phyloP scores from a whole-genome alignment of 73 alveolate species.

The Paramecium biaurelia region DNA sequence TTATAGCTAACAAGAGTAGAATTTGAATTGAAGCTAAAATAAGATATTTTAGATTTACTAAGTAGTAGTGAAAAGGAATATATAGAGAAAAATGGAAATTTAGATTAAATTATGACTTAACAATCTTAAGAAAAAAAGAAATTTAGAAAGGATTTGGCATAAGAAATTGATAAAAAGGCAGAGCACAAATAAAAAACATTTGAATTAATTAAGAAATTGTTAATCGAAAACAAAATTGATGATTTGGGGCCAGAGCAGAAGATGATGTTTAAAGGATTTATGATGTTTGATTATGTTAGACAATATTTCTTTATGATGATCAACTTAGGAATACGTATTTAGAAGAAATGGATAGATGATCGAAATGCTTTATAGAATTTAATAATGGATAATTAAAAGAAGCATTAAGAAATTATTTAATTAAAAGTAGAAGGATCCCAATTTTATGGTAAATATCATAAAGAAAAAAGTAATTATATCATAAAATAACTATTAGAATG shows the following conservation, averaged over 20 bases:
- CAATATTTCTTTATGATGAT: not conserved
- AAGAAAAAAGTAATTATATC: not conserved
- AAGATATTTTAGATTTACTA: not conserved
- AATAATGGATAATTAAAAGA: not conserved
- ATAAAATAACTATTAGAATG: not conserved
- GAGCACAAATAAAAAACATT: not conserved
- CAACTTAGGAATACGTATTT: not conserved
- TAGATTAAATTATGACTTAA: not conserved
- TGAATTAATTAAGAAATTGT: not conserved
- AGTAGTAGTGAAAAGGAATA: not conserved
- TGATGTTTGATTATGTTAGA: not conserved
- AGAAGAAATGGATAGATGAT: not conserved
- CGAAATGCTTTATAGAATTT: not conserved
- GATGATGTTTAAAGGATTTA: not conserved
- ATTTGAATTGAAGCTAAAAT: not conserved
- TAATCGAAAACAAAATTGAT: not conserved
- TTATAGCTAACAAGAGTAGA: not conserved
- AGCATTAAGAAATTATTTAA: not conserved
- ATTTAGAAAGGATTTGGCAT: not conserved
- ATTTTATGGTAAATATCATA: not conserved
- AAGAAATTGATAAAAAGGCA: not conserved
- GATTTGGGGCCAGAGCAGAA: not conserved
- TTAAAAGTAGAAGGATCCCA: not conserved
- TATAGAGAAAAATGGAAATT: not conserved
- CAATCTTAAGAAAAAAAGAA: not conserved